Evolutionary conservation across 2,329 filamentous ascomycete species (phyloP).

Genomic region (Diaporthe sp.): DNA sequence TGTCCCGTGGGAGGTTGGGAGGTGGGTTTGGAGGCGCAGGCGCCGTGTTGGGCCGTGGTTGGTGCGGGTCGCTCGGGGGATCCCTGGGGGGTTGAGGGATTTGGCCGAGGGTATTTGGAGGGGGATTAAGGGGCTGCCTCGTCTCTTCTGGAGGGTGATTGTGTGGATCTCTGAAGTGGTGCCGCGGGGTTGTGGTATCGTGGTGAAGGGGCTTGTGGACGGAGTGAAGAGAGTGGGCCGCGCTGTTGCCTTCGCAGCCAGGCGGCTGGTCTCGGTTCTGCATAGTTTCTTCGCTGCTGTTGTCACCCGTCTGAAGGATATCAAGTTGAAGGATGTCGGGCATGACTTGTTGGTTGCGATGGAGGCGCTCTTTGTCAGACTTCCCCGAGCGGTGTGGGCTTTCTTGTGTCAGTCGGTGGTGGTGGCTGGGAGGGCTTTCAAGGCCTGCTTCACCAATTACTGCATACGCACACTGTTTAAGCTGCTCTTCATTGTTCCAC

Average conservation of each 20-base stretch:
- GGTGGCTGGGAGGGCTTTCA: slow-evolving; percentile 47
- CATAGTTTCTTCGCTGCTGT: slow-evolving; percentile 54
- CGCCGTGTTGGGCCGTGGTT: too few species aligned
- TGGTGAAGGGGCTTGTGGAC: neutral
- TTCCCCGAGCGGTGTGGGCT: slow-evolving; percentile 47
- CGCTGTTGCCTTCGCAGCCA: slow-evolving; percentile 46
- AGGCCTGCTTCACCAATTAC: slow-evolving; percentile 46
- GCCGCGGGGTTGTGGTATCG: neutral
- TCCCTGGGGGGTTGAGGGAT: neutral
- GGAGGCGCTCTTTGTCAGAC: slow-evolving; percentile 50
- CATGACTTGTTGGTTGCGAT: slow-evolving; percentile 51
- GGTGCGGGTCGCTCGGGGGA: neutral
- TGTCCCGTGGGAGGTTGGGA: neutral
- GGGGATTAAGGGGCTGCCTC: neutral
- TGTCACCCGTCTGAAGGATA: slow-evolving; percentile 50
- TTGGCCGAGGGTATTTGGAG: neutral
- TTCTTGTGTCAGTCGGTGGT: slow-evolving; percentile 46
- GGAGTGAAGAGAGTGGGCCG: slow-evolving; percentile 43
- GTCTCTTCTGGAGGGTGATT: too few species aligned
- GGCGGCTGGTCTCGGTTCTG: slow-evolving; percentile 50
- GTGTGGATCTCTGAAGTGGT: neutral
- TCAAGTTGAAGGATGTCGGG: slow-evolving; percentile 57
- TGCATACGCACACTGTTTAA: neutral
- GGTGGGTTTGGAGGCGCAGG: neutral
- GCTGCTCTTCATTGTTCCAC: neutral